Base-by-base conservation (phyloP, 441 rosid genomes). In the Erysimum pusillum region DNA sequence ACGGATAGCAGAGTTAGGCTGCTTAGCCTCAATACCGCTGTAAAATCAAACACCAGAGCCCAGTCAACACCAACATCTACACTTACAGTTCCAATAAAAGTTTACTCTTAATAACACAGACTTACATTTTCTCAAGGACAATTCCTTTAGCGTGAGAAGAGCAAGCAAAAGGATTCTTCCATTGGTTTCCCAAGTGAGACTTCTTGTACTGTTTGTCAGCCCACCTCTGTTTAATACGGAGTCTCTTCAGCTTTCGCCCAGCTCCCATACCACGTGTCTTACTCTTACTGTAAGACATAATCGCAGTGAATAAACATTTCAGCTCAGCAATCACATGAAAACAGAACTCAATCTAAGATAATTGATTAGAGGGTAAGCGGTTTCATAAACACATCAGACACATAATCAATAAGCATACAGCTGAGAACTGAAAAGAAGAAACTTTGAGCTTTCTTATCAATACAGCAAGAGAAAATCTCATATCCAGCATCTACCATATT, bases 231-330 rank as follows among this genome's bases (percentile, higher is more conserved):
- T 56, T 79, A 63, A 85, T 82, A 12, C 87, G 70, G 68, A 82
- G 87, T 54, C 63, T 66, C 63, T 78, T 73, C 72, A 85, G 84
- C 84, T 87, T 77, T 48, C 88, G 86, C 56, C 82, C 90, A 14
- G 87, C 90, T 85, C 90, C 90, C 88, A 82, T 85, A 38, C 88
- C 90, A 57, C 88, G 84, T 54, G 90, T 85, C 79, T 87, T 87
- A n/a, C n/a, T n/a, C n/a, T n/a, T n/a, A 72, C 88, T 87, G 81
- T 1, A 57, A 53, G 1, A 63, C 25, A 22, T 22, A n/a, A 22
- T 22, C 25, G 2, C 1, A 63, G 31, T 28, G 31, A 25, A 3
- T 28, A 28, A 13, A 44, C 3, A 14, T 2, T 44, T 44, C 8
- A 14, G 48, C n/a, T 44, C 2, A 44, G 17, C n/a, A n/a, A n/a